Percentiles rank a stretch among this genome's conserved stretches.
These are phyloP conservation scores for Grigorovia jiainica DNA, from an alignment of 805 yeast species.

Conservation along the genomic window DNA sequence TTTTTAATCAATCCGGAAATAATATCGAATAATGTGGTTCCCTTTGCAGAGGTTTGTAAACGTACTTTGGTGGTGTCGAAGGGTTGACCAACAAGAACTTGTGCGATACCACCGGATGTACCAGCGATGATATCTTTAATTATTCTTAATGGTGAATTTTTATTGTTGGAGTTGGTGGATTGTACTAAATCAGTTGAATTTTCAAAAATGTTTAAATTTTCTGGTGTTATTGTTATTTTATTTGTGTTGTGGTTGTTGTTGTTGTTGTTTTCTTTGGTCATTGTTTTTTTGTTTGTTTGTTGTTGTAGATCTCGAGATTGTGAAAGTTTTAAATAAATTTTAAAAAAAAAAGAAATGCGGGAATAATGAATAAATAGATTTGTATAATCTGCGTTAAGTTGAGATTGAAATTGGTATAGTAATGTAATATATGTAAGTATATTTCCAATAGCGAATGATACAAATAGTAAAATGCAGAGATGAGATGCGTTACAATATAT, in stretches of 20 bases:
- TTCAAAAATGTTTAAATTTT: conserved; percentile 6
- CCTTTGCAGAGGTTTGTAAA: conserved; percentile 77
- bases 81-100: conserved; percentile 92
- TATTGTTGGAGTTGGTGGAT: not conserved
- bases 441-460: too few relatives aligned
- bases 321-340: too few relatives aligned
- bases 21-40: conserved; percentile 63
- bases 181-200: conserved; percentile 1
- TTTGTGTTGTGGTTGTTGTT: conserved; percentile 1
- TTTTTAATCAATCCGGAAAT: conserved; percentile 57
- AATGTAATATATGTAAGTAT: too few relatives aligned
- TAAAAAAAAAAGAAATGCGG: too few relatives aligned
- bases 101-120: conserved; percentile 91
- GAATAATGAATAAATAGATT: too few relatives aligned
- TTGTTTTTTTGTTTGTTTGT: not conserved
- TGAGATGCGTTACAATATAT: too few relatives aligned
- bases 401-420: too few relatives aligned
- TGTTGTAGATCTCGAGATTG: not conserved
- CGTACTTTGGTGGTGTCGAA: conserved; percentile 93
- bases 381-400: too few relatives aligned
- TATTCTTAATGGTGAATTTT: conserved; percentile 8
- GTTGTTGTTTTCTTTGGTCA: conserved; percentile 3
- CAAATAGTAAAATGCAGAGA: too few relatives aligned
- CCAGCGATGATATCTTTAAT: conserved; percentile 81
- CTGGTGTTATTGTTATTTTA: conserved; percentile 6